phyloP scores from a whole-genome alignment of 2,329 filamentous ascomycete species.

The Ambrosiella cleistominuta region DNA sequence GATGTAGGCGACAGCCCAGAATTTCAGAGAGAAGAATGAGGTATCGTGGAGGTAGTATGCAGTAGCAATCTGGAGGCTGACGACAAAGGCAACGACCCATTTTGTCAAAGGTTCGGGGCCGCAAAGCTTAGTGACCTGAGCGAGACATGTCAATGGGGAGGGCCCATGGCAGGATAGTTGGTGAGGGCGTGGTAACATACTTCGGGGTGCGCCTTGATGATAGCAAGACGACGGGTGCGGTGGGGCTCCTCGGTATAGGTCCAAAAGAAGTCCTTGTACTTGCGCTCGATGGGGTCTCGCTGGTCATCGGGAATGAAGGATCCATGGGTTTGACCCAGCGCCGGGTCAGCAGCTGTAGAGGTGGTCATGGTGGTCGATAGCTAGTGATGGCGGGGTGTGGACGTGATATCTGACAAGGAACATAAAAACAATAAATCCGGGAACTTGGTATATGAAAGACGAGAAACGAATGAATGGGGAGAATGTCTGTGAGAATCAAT shows the following conservation, averaged over 20 bases:
- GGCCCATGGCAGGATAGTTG: slow-evolving; percentile 3
- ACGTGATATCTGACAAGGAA: background rate
- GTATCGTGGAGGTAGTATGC: slow-evolving; percentile 63
- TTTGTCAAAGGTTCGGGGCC: slow-evolving; percentile 92
- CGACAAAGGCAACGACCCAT: slow-evolving; percentile 72
- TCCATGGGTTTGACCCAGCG: slow-evolving; percentile 1
- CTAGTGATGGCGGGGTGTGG: background rate
- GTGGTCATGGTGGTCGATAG: background rate
- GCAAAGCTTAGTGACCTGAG: slow-evolving; percentile 84
- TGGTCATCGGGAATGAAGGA: slow-evolving; percentile 7
- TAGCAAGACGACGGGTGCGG: slow-evolving; percentile 71
- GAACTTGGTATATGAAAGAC: background rate
- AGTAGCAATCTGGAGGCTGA: slow-evolving; percentile 60
- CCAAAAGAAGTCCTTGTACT: slow-evolving; percentile 63
- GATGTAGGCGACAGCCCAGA: slow-evolving; percentile 75
- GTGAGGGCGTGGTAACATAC: slow-evolving; percentile 27
- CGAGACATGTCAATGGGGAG: background rate
- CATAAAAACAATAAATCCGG: background rate
- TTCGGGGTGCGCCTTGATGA: slow-evolving; percentile 97
- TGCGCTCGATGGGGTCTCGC: slow-evolving; percentile 12
- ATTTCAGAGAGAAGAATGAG: slow-evolving; percentile 64
- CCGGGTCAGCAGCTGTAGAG: slow-evolving; percentile 4
- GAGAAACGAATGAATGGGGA: background rate
- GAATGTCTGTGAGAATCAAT: background rate
- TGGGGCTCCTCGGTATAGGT: slow-evolving; percentile 98